Conservation (phyloP, 257 asterid species). For the Scutellaria barbata region DNA sequence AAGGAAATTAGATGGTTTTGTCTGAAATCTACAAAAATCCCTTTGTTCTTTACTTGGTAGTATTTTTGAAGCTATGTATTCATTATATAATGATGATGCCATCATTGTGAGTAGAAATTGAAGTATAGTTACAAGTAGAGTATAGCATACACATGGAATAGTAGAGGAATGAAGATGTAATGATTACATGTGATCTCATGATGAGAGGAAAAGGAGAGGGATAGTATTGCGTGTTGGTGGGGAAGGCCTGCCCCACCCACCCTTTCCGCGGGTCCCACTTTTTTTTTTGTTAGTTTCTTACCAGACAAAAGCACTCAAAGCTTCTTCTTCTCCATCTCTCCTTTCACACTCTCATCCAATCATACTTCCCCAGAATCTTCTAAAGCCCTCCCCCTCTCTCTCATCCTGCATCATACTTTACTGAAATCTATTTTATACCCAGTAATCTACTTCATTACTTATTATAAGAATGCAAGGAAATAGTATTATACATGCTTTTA, state of each 20-base stretch:
- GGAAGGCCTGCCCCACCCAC: conserved; percentile 50
- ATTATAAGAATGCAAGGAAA: conserved; percentile 13
- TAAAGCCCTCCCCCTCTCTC: conserved; percentile 39
- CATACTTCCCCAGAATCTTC: conserved; percentile 46
- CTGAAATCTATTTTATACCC: too few relatives aligned
- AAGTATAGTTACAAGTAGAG: neutral
- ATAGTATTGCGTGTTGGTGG: conserved; percentile 51
- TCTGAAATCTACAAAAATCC: too few relatives aligned
- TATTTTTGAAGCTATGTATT: too few relatives aligned
- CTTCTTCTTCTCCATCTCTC: conserved; percentile 47
- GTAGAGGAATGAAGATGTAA: conserved; percentile 7
- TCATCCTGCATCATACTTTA: conserved; percentile 24
- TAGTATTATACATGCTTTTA: neutral
- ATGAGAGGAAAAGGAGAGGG: conserved; percentile 21
- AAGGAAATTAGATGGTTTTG: too few relatives aligned
- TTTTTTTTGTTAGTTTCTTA: conserved; percentile 51
- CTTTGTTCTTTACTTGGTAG: too few relatives aligned
- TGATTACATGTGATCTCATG: conserved; percentile 45
- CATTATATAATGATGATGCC: too few relatives aligned
- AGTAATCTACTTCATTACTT: neutral
- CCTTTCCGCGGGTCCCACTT: conserved; percentile 48
- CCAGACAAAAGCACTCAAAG: conserved; percentile 61
- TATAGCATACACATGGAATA: conserved; percentile 14
- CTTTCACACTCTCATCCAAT: conserved; percentile 50
- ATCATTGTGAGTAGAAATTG: too few relatives aligned